phyloP scores from a whole-genome alignment of 176 grass and related monocot genomes.

The Aegilops bicornis region DNA sequence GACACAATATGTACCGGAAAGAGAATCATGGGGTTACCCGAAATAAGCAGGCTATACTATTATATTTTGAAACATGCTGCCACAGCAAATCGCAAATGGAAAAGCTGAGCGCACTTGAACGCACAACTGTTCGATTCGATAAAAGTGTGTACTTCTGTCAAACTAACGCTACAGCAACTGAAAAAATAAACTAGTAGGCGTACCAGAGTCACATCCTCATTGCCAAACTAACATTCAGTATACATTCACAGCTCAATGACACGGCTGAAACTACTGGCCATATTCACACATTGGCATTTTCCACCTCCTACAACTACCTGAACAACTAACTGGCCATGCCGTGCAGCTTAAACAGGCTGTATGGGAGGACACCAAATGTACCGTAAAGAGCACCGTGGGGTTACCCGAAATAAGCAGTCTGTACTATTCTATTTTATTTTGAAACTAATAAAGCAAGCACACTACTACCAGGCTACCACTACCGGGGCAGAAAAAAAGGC shows the following conservation, averaged over 20 bases:
- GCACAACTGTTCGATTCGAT: background rate
- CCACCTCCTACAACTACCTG: background rate
- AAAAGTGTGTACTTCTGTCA: background rate
- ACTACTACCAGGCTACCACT: background rate
- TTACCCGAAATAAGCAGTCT: background rate
- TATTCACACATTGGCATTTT: slow-evolving; percentile 1
- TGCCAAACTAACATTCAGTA: background rate
- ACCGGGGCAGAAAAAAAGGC: background rate
- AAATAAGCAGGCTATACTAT: no score
- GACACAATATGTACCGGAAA: no score
- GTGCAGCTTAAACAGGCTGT: background rate
- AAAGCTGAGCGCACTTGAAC: background rate
- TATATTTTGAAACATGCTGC: background rate
- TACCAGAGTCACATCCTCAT: background rate
- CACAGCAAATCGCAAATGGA: background rate
- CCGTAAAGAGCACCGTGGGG: background rate
- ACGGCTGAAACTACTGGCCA: background rate
- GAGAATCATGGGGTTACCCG: no score
- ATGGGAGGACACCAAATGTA: background rate
- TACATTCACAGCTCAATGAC: background rate
- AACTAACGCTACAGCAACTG: background rate
- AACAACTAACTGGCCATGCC: background rate
- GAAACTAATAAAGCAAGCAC: background rate
- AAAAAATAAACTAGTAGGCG: background rate
- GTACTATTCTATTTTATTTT: background rate